Percentiles rank a stretch among this genome's conserved stretches.
These are phyloP conservation scores for Pythium dissimile DNA, from an alignment of 352 stramenopile genomes.

Conservation along the genomic window DNA sequence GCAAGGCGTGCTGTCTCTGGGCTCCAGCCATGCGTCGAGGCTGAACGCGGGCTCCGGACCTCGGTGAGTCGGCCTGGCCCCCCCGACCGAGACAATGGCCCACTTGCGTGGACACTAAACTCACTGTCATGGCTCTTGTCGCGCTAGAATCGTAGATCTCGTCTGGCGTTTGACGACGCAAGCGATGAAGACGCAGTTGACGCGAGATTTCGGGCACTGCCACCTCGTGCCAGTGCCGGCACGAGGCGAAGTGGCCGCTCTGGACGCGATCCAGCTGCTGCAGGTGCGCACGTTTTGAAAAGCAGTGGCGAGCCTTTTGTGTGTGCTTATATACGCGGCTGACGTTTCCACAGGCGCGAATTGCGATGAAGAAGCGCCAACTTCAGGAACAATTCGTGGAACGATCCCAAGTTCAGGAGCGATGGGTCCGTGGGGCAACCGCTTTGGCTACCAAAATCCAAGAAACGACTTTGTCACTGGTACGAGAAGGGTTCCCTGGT, in stretches of 20 bases:
- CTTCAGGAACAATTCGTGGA: constrained; percentile 38
- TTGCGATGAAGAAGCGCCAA: constrained; percentile 38
- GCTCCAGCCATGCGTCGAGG: constrained; percentile 49
- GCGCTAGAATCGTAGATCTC: constrained; percentile 51
- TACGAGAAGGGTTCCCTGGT: constrained; percentile 6
- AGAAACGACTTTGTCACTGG: constrained; percentile 27
- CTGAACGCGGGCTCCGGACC: constrained; percentile 48
- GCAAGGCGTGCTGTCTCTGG: constrained; percentile 31
- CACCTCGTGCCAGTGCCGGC: constrained; percentile 1
- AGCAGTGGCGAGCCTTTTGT: no score
- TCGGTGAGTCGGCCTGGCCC: constrained; percentile 19
- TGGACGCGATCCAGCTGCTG: constrained; percentile 15
- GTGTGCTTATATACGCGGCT: no score
- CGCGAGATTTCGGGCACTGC: constrained; percentile 17
- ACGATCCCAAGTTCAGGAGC: constrained; percentile 36
- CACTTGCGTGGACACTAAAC: no score
- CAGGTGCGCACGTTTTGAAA: constrained; percentile 12
- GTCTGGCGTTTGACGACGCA: constrained; percentile 50
- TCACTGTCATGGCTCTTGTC: no score
- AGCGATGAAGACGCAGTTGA: constrained; percentile 29
- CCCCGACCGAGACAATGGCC: no score
- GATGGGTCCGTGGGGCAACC: constrained; percentile 34
- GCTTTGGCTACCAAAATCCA: constrained; percentile 36
- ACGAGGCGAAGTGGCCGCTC: constrained; percentile 20
- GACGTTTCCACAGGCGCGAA: constrained; percentile 30